Conservation (phyloP, 2,329 filamentous ascomycete genomes). For the Dactylella cylindrospora region DNA sequence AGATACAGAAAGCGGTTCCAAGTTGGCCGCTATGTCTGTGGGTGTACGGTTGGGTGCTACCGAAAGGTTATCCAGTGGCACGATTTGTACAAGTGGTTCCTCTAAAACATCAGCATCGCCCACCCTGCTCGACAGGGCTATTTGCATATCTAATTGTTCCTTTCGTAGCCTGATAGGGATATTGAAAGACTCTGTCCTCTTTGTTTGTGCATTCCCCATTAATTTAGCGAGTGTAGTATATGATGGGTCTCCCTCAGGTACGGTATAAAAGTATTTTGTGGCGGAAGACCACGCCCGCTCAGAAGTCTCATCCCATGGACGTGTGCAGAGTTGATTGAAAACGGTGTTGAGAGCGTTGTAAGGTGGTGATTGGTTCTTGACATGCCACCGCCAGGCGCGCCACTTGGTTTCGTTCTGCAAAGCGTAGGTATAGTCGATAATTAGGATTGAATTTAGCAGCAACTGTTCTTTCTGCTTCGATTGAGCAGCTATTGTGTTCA, state of each 20-base stretch:
- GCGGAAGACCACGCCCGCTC: slow-evolving; percentile 11
- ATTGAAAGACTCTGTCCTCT: neutral
- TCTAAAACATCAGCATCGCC: too few species aligned
- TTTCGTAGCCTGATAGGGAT: too few species aligned
- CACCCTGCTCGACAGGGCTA: too few species aligned
- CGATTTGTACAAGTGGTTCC: too few species aligned
- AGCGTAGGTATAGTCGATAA: slow-evolving; percentile 14
- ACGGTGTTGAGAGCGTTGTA: slow-evolving; percentile 11
- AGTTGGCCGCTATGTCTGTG: too few species aligned
- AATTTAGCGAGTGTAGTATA: slow-evolving; percentile 2
- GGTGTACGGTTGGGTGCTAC: too few species aligned
- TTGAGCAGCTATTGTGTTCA: neutral
- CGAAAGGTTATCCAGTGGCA: too few species aligned
- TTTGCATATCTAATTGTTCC: too few species aligned
- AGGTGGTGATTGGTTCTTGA: slow-evolving; percentile 4
- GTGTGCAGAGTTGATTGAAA: neutral
- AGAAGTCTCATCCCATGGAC: slow-evolving; percentile 12
- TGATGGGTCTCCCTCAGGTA: slow-evolving; percentile 3
- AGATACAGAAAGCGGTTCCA: too few species aligned
- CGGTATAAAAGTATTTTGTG: neutral
- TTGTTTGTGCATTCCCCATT: neutral
- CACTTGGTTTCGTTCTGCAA: slow-evolving; percentile 21
- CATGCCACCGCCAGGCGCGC: slow-evolving; percentile 22
- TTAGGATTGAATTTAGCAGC: slow-evolving; percentile 1
- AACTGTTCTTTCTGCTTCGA: neutral